phyloP scores from a whole-genome alignment of 1,139 yeast species.

The Eremothecium cymbalariae region DNA sequence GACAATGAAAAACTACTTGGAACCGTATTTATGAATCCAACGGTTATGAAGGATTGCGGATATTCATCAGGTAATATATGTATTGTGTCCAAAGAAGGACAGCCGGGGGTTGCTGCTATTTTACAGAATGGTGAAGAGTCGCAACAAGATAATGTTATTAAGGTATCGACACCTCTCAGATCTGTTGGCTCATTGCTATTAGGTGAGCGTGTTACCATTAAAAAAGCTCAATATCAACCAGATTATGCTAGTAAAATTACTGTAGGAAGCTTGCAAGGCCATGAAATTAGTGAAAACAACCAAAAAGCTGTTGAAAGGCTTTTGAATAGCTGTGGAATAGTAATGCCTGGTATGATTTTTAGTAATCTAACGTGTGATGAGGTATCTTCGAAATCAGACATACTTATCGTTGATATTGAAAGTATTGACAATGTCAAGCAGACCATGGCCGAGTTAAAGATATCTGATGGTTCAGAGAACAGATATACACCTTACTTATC shows the following conservation, averaged over 20 bases:
- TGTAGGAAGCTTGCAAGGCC: slow-evolving; percentile 29
- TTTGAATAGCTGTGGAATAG: slow-evolving; percentile 44
- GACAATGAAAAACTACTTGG: slow-evolving; percentile 33
- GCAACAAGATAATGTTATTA: slow-evolving; percentile 41
- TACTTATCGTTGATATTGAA: slow-evolving; percentile 22
- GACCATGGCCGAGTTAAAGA: slow-evolving; percentile 31
- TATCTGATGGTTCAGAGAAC: background rate
- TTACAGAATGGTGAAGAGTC: slow-evolving; percentile 38
- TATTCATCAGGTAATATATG: slow-evolving; percentile 49
- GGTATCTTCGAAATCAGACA: slow-evolving; percentile 21
- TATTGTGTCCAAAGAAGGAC: slow-evolving; percentile 41
- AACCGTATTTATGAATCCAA: slow-evolving; percentile 44
- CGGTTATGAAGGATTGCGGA: slow-evolving; percentile 47
- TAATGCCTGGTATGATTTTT: slow-evolving; percentile 48
- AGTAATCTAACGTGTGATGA: slow-evolving; percentile 16
- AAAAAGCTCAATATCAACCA: slow-evolving; percentile 44
- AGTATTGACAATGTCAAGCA: slow-evolving; percentile 31
- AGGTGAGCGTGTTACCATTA: slow-evolving; percentile 62
- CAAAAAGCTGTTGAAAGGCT: slow-evolving; percentile 33
- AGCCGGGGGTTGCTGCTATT: slow-evolving; percentile 42
- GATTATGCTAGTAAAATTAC: slow-evolving; percentile 36
- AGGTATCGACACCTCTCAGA: slow-evolving; percentile 44
- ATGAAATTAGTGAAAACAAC: slow-evolving; percentile 18
- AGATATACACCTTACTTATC: slow-evolving; percentile 31
- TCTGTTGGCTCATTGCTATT: slow-evolving; percentile 49